These are phyloP conservation scores for Zostera marina DNA, from an alignment of 116 monocot genomes.

Conservation along the genomic window DNA sequence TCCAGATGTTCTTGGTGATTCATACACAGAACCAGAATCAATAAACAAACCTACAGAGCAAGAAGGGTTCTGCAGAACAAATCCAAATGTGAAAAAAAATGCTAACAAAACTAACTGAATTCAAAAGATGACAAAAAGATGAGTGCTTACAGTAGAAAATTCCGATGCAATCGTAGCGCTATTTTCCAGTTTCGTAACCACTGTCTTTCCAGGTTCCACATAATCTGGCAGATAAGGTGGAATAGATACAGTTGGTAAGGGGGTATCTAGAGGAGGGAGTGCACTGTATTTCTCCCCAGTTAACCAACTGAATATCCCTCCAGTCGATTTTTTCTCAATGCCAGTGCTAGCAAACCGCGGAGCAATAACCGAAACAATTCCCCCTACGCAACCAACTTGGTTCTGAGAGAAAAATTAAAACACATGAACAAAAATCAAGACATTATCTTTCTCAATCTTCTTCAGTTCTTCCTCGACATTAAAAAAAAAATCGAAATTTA, in stretches of 20 bases:
- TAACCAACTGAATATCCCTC: conserved; percentile 68
- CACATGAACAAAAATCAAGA: neutral
- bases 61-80: conserved; percentile 45
- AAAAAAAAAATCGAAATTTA: neutral
- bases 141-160: conserved; percentile 40
- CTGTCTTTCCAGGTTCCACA: conserved; percentile 71
- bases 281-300: conserved; percentile 30
- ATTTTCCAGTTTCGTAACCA: conserved; percentile 72
- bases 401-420: neutral
- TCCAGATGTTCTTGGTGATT: conserved; percentile 51
- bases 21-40: conserved; percentile 81
- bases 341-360: conserved; percentile 64
- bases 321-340: conserved; percentile 47
- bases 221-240: conserved; percentile 68
- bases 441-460: neutral
- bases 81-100: neutral
- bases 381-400: neutral
- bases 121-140: conserved; percentile 1
- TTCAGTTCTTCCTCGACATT: neutral
- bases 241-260: conserved; percentile 48
- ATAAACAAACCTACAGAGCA: conserved; percentile 82
- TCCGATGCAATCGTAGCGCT: conserved; percentile 89
- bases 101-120: neutral
- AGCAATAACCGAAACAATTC: conserved; percentile 7
- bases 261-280: conserved; percentile 51